Conservation (phyloP, 352 stramenopile genomes). For the Phytopythium aichiense region DNA sequence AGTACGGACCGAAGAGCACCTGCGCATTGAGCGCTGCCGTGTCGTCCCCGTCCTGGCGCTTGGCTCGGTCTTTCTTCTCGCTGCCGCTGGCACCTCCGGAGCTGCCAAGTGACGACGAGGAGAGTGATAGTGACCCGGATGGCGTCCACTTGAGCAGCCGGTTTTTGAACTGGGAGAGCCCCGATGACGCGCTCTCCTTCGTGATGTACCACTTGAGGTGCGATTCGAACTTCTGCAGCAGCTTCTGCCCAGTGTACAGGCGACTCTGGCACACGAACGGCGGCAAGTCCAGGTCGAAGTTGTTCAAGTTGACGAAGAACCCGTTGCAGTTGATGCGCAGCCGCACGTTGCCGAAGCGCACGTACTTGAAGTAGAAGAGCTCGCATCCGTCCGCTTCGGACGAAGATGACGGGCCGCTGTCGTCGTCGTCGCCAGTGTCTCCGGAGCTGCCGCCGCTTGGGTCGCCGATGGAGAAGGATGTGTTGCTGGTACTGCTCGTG, state of each 20-base stretch:
- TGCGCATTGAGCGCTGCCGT: conserved; percentile 56
- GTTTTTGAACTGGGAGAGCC: conserved; percentile 85
- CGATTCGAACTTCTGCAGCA: conserved; percentile 80
- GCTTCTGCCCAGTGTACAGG: conserved; percentile 77
- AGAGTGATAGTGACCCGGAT: conserved; percentile 16
- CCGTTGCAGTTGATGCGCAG: conserved; percentile 82
- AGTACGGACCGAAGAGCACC: conserved; percentile 78
- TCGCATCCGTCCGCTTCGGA: conserved; percentile 45
- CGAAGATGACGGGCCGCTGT: conserved; percentile 33
- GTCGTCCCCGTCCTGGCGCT: conserved; percentile 56
- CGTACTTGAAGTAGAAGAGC: conserved; percentile 86
- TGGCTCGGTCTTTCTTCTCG: conserved; percentile 64
- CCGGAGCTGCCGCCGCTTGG: background rate
- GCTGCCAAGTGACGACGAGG: background rate
- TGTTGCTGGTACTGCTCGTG: background rate
- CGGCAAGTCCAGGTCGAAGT: conserved; percentile 75
- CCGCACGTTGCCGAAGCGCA: conserved; percentile 73
- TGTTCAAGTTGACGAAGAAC: conserved; percentile 82
- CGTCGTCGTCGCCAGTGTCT: conserved; percentile 19
- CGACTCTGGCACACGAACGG: conserved; percentile 80
- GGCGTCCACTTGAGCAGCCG: conserved; percentile 81
- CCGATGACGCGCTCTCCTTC: conserved; percentile 76
- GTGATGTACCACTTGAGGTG: conserved; percentile 82
- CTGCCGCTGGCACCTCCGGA: conserved; percentile 6
- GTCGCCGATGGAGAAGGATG: background rate